Evolutionary conservation across 352 stramenopile species (phyloP).

Genomic region (Phytophthora melonis): DNA sequence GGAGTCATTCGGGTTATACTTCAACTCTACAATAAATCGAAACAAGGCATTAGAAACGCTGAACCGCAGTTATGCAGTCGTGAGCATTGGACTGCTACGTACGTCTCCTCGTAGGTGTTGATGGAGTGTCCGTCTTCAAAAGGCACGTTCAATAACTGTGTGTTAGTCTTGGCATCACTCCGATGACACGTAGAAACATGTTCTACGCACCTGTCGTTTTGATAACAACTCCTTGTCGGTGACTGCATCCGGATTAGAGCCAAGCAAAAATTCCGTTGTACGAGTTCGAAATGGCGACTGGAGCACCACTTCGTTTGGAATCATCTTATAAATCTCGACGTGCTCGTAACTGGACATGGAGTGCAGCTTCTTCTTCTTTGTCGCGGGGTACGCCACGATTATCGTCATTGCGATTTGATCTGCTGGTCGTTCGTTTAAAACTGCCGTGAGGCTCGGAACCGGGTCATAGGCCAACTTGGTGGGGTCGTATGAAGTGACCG

Average conservation of each 20-base stretch:
- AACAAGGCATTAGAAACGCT: slow-evolving; percentile 4
- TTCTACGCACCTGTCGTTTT: slow-evolving; percentile 26
- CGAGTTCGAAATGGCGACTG: slow-evolving; percentile 65
- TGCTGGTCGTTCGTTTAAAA: slow-evolving; percentile 40
- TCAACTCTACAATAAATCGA: slow-evolving; percentile 28
- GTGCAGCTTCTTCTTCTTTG: slow-evolving; percentile 66
- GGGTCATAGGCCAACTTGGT: slow-evolving; percentile 80
- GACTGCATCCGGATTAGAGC: slow-evolving; percentile 26
- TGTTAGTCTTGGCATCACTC: neutral
- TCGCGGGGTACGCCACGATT: slow-evolving; percentile 70
- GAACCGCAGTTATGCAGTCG: neutral
- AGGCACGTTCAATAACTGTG: no score
- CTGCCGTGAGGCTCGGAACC: slow-evolving; percentile 60
- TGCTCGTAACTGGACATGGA: slow-evolving; percentile 67
- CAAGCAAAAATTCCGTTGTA: slow-evolving; percentile 54
- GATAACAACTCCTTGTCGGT: slow-evolving; percentile 34
- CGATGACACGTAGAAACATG: neutral
- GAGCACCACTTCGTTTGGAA: slow-evolving; percentile 67
- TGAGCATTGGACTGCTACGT: slow-evolving; percentile 5
- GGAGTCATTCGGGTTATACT: slow-evolving; percentile 65
- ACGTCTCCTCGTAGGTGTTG: slow-evolving; percentile 33
- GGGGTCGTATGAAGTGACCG: slow-evolving; percentile 68
- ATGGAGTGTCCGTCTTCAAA: slow-evolving; percentile 23
- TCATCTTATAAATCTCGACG: slow-evolving; percentile 87
- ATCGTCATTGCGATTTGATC: slow-evolving; percentile 49